Base-by-base conservation (phyloP, 495 filamentous ascomycete species). In the Penicillium coprophilum region DNA sequence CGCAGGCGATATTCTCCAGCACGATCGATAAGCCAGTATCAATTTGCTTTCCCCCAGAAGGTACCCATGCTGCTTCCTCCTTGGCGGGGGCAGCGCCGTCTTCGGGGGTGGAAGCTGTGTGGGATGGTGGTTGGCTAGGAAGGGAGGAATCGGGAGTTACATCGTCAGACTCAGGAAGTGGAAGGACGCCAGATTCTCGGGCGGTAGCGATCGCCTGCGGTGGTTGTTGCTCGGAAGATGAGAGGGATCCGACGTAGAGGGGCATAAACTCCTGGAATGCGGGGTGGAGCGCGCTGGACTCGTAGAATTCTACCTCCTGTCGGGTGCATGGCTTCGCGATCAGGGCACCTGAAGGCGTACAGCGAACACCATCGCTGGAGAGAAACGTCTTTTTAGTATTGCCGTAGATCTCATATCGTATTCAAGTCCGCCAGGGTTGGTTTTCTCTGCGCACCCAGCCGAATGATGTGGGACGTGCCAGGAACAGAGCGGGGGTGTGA, bases 311-410 rank as follows among this genome's bases (percentile, higher is more conserved):
- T 55, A 96, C 84, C 74, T 99, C 94, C 55, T 84, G 81, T 40
- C 82, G 71, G 7, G 90, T 96, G 73, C 94, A 97, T 28, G 94
- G 94, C 73, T 99, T 99, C 70, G 97, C 90, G 66, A 99, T 87
- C 17, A 97, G 77, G 53, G 88, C 82, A 64, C 94, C 94, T 47
- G 89, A 87, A 50, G 80, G 74, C 64, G 96, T 91, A 67, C 87
- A 92, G 58, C 96, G 85, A 43, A 96, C 92, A 60, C 94, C 94
- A 44, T 94, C 92, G 73, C 92, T 97, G 70, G 47, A 36, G 23
- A 41, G 31, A 40, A 57, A 45, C 36, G 11, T n/a, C 4, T 46
- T 11, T 54, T 69, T 53, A 60, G 55, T 23, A 56, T 50, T 8
- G 46, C 24, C 4, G 8, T 38, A 17, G n/a, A 38, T 38, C 2